phyloP scores from a whole-genome alignment of 2,329 filamentous ascomycete species.

The Aspergillus sp. region DNA sequence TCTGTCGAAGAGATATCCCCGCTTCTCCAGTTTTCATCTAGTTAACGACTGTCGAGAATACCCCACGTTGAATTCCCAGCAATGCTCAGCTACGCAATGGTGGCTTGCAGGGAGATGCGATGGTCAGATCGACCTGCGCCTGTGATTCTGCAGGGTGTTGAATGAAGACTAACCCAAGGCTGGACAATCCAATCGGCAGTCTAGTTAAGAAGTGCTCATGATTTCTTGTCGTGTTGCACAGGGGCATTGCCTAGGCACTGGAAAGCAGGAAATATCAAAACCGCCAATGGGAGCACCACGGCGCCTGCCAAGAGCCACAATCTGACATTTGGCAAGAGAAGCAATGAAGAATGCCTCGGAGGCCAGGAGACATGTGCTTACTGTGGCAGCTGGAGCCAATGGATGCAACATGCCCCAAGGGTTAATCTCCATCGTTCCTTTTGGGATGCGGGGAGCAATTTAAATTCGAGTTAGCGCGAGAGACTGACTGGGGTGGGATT shows the following conservation, averaged over 20 bases:
- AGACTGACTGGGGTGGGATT: background rate
- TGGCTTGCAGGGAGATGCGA: no score
- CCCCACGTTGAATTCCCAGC: no score
- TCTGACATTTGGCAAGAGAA: background rate
- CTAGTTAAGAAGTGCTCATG: background rate
- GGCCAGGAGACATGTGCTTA: background rate
- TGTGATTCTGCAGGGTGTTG: no score
- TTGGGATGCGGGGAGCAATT: constrained; percentile 3
- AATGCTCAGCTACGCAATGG: no score
- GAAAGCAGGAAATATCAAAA: background rate
- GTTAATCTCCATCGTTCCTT: background rate
- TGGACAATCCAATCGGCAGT: background rate
- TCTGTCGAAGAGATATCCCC: background rate
- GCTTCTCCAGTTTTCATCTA: no score
- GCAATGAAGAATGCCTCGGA: background rate
- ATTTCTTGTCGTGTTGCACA: background rate
- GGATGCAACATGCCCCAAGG: background rate
- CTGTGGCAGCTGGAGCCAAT: background rate
- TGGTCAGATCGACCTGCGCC: no score
- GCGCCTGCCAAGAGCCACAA: background rate
- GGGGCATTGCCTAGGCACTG: background rate
- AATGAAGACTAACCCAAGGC: no score
- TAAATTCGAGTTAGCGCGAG: background rate
- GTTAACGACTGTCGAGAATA: no score
- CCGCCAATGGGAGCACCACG: background rate